These are phyloP conservation scores for Amanita phalloides DNA, from an alignment of 768 basidiomycete species.

Conservation along the genomic window DNA sequence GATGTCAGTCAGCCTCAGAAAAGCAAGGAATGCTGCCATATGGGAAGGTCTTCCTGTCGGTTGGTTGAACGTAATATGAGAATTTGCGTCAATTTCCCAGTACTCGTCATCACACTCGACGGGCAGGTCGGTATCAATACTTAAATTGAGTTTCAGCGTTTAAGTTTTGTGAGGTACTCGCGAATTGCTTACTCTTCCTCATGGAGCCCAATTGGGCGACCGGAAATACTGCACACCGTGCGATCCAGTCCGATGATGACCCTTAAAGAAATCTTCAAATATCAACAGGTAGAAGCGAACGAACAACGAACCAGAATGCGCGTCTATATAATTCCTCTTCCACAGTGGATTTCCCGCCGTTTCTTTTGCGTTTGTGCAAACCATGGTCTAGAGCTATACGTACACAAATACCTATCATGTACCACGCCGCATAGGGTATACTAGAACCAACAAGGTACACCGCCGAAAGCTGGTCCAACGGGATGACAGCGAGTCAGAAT, in stretches of 20 bases:
- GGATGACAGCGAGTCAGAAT: background rate
- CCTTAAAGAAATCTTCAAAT: slow-evolving; percentile 10
- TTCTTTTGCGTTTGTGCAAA: slow-evolving; percentile 39
- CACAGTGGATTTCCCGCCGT: slow-evolving; percentile 17
- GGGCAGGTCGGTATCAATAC: slow-evolving; percentile 57
- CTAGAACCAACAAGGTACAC: slow-evolving; percentile 30
- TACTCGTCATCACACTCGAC: slow-evolving; percentile 46
- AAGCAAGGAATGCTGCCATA: slow-evolving; percentile 40
- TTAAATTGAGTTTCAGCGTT: slow-evolving; percentile 12
- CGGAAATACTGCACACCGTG: slow-evolving; percentile 36
- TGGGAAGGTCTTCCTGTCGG: slow-evolving; percentile 47
- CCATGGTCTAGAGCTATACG: slow-evolving; percentile 56
- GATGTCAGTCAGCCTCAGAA: slow-evolving; percentile 52
- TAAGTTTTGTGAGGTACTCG: background rate
- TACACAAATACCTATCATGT: slow-evolving; percentile 43
- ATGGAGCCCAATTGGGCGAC: slow-evolving; percentile 55
- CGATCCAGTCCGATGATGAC: slow-evolving; percentile 23
- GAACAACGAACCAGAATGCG: slow-evolving; percentile 34
- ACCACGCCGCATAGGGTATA: slow-evolving; percentile 44
- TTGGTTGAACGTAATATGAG: slow-evolving; percentile 41
- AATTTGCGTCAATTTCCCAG: slow-evolving; percentile 34
- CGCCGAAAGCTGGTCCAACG: slow-evolving; percentile 16
- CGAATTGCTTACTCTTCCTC: slow-evolving; percentile 54
- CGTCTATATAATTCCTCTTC: slow-evolving; percentile 57
- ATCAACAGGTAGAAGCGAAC: background rate